Percentiles rank a stretch among this genome's conserved stretches.
Conservation (phyloP, 192 early-diverging fungal genomes). For the Podila epicladia region DNA sequence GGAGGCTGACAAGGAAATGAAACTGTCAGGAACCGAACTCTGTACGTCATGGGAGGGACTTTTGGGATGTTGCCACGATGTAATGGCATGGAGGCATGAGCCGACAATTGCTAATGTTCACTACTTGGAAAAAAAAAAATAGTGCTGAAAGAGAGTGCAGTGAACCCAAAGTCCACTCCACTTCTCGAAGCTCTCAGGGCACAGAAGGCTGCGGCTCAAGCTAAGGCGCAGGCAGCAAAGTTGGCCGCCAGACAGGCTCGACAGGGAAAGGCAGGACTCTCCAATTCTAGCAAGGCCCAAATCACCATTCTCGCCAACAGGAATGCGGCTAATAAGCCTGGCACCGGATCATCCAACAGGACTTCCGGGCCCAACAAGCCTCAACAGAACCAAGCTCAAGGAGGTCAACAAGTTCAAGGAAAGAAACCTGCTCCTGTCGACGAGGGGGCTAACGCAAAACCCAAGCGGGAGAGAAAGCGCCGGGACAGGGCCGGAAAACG, state of each 20-base stretch:
- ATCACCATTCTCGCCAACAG: slow-evolving; percentile 40
- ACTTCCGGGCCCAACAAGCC: neutral
- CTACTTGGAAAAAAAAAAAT: slow-evolving; percentile 1
- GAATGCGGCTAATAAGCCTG: slow-evolving; percentile 10
- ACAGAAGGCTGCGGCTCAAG: slow-evolving; percentile 70
- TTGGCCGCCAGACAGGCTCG: slow-evolving; percentile 31
- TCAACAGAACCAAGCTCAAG: neutral
- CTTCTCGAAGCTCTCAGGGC: slow-evolving; percentile 78
- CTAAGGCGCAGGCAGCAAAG: slow-evolving; percentile 54
- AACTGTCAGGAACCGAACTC: slow-evolving; percentile 59
- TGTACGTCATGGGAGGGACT: slow-evolving; percentile 49
- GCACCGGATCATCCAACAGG: neutral
- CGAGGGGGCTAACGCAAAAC: slow-evolving; percentile 18
- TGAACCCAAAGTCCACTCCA: slow-evolving; percentile 79
- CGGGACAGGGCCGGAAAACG: slow-evolving; percentile 34
- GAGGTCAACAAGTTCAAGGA: slow-evolving; percentile 5
- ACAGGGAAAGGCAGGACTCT: slow-evolving; percentile 37
- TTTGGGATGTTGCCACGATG: no score
- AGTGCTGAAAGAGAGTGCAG: slow-evolving; percentile 38
- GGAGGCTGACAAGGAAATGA: slow-evolving; percentile 53
- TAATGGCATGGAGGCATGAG: no score
- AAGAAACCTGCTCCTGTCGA: neutral
- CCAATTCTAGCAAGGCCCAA: slow-evolving; percentile 24
- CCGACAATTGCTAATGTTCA: slow-evolving; percentile 16
- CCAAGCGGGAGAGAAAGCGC: slow-evolving; percentile 40